Conservation (phyloP, 1,284 basidiomycete species). For the Heterobasidion parviporum region DNA sequence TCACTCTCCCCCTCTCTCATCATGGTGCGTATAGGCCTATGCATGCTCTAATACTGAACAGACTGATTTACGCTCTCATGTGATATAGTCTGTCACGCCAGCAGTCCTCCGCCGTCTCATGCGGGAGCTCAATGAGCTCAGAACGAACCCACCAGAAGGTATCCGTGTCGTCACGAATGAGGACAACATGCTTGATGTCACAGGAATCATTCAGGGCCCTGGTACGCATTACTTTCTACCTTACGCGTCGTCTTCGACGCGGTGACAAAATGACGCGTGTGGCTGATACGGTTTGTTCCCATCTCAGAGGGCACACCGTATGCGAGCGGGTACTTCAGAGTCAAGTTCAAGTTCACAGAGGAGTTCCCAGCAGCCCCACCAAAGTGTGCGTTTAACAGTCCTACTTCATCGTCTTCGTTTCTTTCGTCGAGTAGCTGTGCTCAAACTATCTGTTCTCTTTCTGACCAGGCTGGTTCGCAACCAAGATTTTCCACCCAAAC, state of each 20-base stretch:
- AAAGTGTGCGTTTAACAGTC: constrained; percentile 59
- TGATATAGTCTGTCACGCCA: constrained; percentile 33
- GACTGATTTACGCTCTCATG: neutral
- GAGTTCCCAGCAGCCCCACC: constrained; percentile 89
- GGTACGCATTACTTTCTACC: constrained; percentile 34
- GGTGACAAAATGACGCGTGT: too few species aligned
- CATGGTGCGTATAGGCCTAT: neutral
- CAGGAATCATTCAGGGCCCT: constrained; percentile 73
- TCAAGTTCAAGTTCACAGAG: constrained; percentile 81
- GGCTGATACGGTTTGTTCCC: neutral
- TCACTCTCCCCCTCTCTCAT: neutral
- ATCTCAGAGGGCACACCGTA: constrained; percentile 83
- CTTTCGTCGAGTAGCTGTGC: neutral
- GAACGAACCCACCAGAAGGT: constrained; percentile 78
- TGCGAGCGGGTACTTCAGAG: constrained; percentile 83
- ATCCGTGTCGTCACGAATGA: constrained; percentile 79
- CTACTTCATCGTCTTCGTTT: neutral
- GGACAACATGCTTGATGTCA: constrained; percentile 78
- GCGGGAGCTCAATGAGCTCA: constrained; percentile 75
- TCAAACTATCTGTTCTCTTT: constrained; percentile 6
- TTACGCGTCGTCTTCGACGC: neutral
- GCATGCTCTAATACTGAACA: neutral
- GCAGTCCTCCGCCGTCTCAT: constrained; percentile 69
- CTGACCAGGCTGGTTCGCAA: constrained; percentile 71
- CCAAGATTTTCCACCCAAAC: constrained; percentile 96